Evolutionary conservation across 129 eudicot species (phyloP), one percentile per base, ranked within the genome.

Genomic region (Silybum marianum): DNA sequence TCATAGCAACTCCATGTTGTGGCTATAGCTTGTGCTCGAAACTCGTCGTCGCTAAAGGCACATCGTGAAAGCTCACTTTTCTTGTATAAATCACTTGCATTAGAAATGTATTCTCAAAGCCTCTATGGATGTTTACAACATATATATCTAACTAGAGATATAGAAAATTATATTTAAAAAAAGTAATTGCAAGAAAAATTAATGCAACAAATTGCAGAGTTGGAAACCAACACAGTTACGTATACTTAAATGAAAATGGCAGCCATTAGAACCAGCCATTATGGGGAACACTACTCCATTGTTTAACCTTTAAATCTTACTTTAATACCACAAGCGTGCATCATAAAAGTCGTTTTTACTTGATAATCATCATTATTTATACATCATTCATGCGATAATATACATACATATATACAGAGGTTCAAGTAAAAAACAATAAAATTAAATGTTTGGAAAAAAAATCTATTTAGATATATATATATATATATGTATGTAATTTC

Each of bases 241-340:
- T 76, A 84, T 68, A 58, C 79, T 80, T 22, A 36, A 48, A 60
- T 36, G 83, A 71, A 72, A 71, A 71, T 71, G 77, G 83, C 71
- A 80, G 21, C 63, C 83, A 77, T 46, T 51, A 83, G 42, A 63
- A 62, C 77, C 60, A 18, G 62, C 75, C 34, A 76, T 80, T 38
- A 69, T 79, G 86, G 88, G 90, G 86, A 78, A 81, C 90, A 87
- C 82, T 7, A 34, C 16, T 73, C 78, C 84, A 78, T 84, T 81
- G 39, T 81, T 84, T 84, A 84, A 84, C 71, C 46, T 26, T 54
- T 71, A 70, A 67, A 80, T 69, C 62, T 14, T 66, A 71, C 78
- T 84, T 84, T 80, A 74, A 76, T 72, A 12, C 30, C 44, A 24
- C 71, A 76, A 84, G 88, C 87, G 86, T 83, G 86, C 85, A 65